These are phyloP conservation scores for Fusarium ambrosium DNA, from an alignment of 2,329 filamentous ascomycete genomes.

Conservation along the genomic window DNA sequence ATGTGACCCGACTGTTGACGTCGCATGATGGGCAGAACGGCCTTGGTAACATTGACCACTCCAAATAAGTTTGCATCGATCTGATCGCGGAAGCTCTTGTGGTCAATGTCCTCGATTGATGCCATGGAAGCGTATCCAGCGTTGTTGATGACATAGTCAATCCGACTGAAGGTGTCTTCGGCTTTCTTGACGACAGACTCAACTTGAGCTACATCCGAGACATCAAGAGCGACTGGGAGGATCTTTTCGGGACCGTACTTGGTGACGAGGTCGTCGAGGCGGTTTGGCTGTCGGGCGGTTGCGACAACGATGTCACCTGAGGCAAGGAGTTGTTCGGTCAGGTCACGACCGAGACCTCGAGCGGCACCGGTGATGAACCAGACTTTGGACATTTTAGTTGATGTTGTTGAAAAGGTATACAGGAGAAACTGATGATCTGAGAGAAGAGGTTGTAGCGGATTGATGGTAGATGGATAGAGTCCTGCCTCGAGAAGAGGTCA, in stretches of 20 bases:
- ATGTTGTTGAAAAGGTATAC: background rate
- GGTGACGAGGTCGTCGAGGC: slow-evolving; percentile 51
- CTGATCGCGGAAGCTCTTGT: slow-evolving; percentile 63
- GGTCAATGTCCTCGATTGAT: slow-evolving; percentile 65
- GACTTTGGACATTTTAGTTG: slow-evolving; percentile 47
- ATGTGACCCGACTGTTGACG: slow-evolving; percentile 50
- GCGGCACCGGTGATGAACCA: slow-evolving; percentile 65
- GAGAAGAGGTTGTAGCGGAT: too few relatives aligned
- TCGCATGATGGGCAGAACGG: slow-evolving; percentile 53
- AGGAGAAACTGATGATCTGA: background rate
- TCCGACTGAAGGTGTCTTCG: slow-evolving; percentile 62
- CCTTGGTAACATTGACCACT: slow-evolving; percentile 65
- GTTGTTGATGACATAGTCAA: slow-evolving; percentile 74
- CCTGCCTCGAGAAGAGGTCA: background rate
- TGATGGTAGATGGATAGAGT: background rate
- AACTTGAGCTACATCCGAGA: slow-evolving; percentile 59
- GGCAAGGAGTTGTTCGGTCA: slow-evolving; percentile 56
- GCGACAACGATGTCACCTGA: slow-evolving; percentile 60
- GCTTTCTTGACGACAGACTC: slow-evolving; percentile 52
- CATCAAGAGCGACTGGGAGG: slow-evolving; percentile 65
- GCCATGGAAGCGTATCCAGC: slow-evolving; percentile 69
- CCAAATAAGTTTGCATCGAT: slow-evolving; percentile 74
- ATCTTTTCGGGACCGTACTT: slow-evolving; percentile 59
- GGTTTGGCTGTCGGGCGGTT: slow-evolving; percentile 56
- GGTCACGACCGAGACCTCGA: slow-evolving; percentile 60